Evolutionary conservation across 441 rosid species (phyloP), one percentile per base, ranked within the genome.

Genomic region (Populus hybrid): DNA sequence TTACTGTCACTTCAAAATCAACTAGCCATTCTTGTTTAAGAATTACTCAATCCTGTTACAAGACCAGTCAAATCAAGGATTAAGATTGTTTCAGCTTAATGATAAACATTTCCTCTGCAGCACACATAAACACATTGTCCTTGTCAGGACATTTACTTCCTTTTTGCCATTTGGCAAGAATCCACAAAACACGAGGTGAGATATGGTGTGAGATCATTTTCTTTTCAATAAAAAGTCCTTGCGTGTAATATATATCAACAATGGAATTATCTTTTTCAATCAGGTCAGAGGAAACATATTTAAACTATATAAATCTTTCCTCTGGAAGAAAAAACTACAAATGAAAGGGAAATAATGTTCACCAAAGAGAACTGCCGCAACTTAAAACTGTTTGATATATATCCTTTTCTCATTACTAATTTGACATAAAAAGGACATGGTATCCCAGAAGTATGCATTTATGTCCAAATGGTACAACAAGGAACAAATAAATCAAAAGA

Each of bases 401-500:
- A 68, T 14, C 18, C 18, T 24, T 68, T 30, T 68, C 38, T 18
- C 40, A 5, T 9, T 11, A 28, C 4, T 32, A 68, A 68, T 32
- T 71, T 23, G 16, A 46, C 21, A 19, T 0, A 24, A 46, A 24
- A 71, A 46, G 9, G 26, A 23, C 2, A 9, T 9, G 67, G 67
- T 21, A 46, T 46, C 23, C 5, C 19, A 14, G 64, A 71, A 36
- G 23, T 21, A 30, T 50, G 40, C 46, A 57, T 38, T 10, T n/a
- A 21, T 36, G 53, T 23, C 32, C 34, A 66, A 23, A 12, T 26
- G 35, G 7, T 12, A 21, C 21, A 42, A 28, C 14, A 38, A 69
- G 46, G 64, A 68, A 18, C 14, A 63, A 35, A 34, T 59, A 78
- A 46, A 53, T 71, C 67, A 74, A 68, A 30, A 80, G 14, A 57